Evolutionary conservation across 139 green algal genomes (phyloP).

Genomic region (Tetraselmis striata): DNA sequence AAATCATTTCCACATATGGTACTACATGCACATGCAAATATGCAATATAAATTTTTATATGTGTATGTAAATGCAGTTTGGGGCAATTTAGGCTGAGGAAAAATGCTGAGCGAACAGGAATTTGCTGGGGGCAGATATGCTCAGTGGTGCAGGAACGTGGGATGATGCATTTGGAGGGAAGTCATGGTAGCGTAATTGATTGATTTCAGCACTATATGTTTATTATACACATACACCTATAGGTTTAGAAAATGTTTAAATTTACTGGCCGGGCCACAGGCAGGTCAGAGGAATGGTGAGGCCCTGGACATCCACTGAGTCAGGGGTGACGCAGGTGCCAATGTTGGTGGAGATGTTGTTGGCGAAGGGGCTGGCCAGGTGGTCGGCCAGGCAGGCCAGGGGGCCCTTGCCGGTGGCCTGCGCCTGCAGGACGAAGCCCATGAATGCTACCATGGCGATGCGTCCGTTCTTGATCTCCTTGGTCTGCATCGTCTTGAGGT

Average conservation of each 20-base stretch:
- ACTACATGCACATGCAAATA: too few species aligned
- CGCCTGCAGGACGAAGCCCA: slow-evolving; percentile 36
- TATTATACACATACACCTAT: not conserved
- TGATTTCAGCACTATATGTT: not conserved
- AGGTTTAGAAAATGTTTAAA: not conserved
- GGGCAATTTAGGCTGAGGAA: too few species aligned
- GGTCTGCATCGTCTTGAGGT: slow-evolving; percentile 37
- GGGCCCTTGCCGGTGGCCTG: slow-evolving; percentile 45
- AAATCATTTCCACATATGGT: too few species aligned
- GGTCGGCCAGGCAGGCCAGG: slow-evolving; percentile 42
- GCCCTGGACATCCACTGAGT: slow-evolving; percentile 58
- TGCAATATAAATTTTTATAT: too few species aligned
- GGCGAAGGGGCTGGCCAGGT: slow-evolving; percentile 70
- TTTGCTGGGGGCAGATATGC: too few species aligned
- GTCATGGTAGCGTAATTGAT: too few species aligned
- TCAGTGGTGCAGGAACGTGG: too few species aligned
- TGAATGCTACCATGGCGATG: slow-evolving; percentile 43
- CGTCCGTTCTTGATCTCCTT: slow-evolving; percentile 58
- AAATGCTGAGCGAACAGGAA: too few species aligned
- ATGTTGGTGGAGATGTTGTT: slow-evolving; percentile 71
- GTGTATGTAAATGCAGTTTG: too few species aligned
- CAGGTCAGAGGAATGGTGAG: slow-evolving; percentile 63
- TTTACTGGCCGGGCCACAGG: slow-evolving; percentile 57
- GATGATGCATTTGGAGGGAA: too few species aligned
- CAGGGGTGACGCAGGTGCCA: slow-evolving; percentile 51